Evolutionary conservation across 352 stramenopile species (phyloP).

Genomic region (Halophytophthora polymorphica): DNA sequence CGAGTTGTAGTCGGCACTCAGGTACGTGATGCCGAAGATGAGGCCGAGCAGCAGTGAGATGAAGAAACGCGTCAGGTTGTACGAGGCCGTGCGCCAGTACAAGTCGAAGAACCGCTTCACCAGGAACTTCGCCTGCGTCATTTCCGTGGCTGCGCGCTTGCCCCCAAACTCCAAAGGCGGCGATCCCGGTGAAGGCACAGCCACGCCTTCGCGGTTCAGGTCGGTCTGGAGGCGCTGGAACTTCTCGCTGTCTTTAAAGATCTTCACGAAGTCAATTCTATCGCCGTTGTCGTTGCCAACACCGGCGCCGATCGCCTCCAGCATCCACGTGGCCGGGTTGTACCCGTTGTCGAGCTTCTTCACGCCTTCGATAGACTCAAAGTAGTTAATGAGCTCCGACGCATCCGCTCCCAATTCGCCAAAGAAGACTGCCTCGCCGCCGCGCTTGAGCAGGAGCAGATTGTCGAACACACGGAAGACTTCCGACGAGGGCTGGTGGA

Average conservation of each 20-base stretch:
- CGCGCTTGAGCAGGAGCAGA: conserved; percentile 55
- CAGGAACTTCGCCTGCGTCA: conserved; percentile 33
- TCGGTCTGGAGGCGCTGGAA: conserved; percentile 18
- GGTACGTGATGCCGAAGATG: conserved; percentile 74
- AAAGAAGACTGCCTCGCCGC: conserved; percentile 49
- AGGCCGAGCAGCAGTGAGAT: conserved; percentile 60
- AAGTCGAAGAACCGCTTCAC: conserved; percentile 48
- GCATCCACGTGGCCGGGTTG: conserved; percentile 59
- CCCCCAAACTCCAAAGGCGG: conserved; percentile 33
- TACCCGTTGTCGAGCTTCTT: conserved; percentile 46
- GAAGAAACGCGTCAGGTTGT: conserved; percentile 40
- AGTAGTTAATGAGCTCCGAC: conserved; percentile 21
- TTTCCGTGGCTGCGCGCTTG: conserved; percentile 25
- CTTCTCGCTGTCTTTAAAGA: conserved; percentile 29
- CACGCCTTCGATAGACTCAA: conserved; percentile 25
- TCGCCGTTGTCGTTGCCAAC: conserved; percentile 13
- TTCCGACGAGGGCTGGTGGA: conserved; percentile 75
- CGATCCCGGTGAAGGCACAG: conserved; percentile 16
- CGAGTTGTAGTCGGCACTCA: conserved; percentile 29
- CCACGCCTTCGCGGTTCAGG: conserved; percentile 24
- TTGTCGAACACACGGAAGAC: conserved; percentile 81
- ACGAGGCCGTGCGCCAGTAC: conserved; percentile 67
- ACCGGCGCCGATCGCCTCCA: conserved; percentile 43
- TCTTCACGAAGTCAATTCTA: conserved; percentile 28
- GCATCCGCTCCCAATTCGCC: conserved; percentile 41